Conservation (phyloP, 257 asterid genomes). For the Rhazya stricta region DNA sequence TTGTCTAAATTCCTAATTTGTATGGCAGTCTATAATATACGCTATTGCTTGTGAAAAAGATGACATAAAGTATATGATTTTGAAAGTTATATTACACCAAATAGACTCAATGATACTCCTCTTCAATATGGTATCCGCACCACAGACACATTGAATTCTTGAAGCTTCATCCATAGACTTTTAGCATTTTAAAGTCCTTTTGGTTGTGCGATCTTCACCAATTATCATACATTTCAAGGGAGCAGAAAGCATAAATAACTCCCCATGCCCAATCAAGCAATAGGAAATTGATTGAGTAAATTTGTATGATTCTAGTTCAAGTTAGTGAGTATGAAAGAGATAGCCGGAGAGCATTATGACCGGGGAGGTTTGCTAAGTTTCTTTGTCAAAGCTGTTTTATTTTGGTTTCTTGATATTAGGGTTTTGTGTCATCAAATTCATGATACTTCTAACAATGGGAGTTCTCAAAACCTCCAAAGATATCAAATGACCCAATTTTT, state of each 20-base stretch:
- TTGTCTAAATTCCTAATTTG: not conserved
- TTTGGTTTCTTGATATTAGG: not conserved
- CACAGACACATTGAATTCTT: not conserved
- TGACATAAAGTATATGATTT: not conserved
- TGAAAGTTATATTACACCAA: constrained; percentile 13
- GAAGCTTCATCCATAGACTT: constrained; percentile 7
- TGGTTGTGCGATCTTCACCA: not conserved
- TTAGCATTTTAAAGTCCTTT: not conserved
- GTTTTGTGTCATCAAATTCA: not conserved
- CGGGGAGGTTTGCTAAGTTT: too few species aligned
- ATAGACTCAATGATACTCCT: not conserved
- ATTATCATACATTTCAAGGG: not conserved
- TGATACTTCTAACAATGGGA: not conserved
- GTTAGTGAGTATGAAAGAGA: not conserved
- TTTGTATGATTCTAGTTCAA: not conserved
- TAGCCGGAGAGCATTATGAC: too few species aligned
- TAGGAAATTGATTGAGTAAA: not conserved
- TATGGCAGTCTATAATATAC: not conserved
- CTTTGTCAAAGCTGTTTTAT: not conserved
- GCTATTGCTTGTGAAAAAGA: constrained; percentile 1
- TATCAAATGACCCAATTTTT: not conserved
- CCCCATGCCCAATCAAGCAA: not conserved
- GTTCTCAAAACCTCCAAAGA: not conserved
- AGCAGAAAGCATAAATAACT: not conserved
- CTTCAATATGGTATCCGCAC: not conserved